Evolutionary conservation across 805 yeast species (phyloP), one percentile per base, ranked within the genome.

Genomic region (Priceomyces fermenticarens): DNA sequence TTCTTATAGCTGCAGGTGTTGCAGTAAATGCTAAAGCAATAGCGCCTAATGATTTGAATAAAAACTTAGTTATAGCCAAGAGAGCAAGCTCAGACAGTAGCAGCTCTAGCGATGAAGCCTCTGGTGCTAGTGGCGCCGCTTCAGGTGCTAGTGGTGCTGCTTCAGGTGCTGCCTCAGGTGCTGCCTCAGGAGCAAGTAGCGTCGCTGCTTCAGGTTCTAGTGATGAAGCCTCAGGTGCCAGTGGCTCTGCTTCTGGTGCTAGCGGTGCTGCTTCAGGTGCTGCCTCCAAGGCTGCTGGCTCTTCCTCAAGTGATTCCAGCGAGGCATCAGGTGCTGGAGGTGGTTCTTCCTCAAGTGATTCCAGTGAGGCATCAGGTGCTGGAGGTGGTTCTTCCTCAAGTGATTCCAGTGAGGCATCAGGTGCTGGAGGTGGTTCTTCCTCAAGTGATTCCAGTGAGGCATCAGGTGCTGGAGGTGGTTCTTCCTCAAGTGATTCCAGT

Each of bases 321-420:
- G 31, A 26, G 20, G 15, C 41, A 15, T 35, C 46, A 12, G 37
- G 35, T n/a, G 31, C 43, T 7, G 8, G 26, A 9, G 35, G 11
- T 16, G 34, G 10, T 17, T 34, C 35, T 7, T 9, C 26, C 10
- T 29, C 49, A 29, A 32, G n/a, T 32, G 14, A 10, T n/a, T 13
- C 34, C 9, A 17, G 16, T 15, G 25, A 20, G 25, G 25, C 25
- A 5, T 20, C 25, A 20, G 25, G 25, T 5, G 25, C 52, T 32
- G 41, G 43, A 33, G 43, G 38, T 15, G 33, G 27, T 12, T 9
- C 32, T 13, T 23, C 13, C 2, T 30, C 46, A 32, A 52, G 48
- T 29, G 46, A 44, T 17, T 48, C 57, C 35, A 62, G 30, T 36
- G 60, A 11, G 9, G 55, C 39, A 36, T 33, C 30, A 4, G 20